Base-by-base conservation (phyloP, 1,284 basidiomycete species). In the Apiotrichum sp. region DNA sequence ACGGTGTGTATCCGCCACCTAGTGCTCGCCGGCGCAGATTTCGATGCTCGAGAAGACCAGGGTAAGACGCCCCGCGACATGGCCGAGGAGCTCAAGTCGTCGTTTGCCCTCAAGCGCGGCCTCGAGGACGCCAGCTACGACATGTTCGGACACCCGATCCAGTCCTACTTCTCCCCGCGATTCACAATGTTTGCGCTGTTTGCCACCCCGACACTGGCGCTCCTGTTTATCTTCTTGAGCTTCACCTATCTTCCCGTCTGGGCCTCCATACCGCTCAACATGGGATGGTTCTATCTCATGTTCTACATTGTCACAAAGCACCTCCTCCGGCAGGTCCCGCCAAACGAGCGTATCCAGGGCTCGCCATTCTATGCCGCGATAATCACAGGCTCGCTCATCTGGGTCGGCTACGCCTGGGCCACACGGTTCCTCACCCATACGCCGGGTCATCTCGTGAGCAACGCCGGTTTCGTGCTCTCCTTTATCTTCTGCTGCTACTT, bases 1-100 rank as follows among this genome's bases (percentile, higher is more conserved):
- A 80, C 87, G 53, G 71, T 77, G 13, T 92, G 90, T 69, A 95
- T 98, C 54, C 82, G 87, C 31, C 83, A 87, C 49, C 78, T 99
- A 11, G 77, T 96, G 10, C 86, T 91, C 63, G 87, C 87, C 14
- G 93, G 92, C 0, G 88, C 86, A 1, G 89, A 93, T 72, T 76
- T 97, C 10, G 80, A 81, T 42, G 86, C 86, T 4, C 89, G 88
- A 68, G 93, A 95, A 64, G 83, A 83, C 14, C 84, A 88, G 50
- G 89, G 89, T 3, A 86, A 96, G 73, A 95, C 93, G 0, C 85
- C 95, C 11, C 80, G 87, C 50, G 96, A 98, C 66, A 93, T 99
- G 89, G 93, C 96, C 0, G 80, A 86, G 9, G 93, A 98, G 77
- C 79, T 98, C 54, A 95, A 93, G 78, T 89, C 87, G 60, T 74